phyloP scores from a whole-genome alignment of 129 eudicot species.

The Gnaphalium uliginosum region DNA sequence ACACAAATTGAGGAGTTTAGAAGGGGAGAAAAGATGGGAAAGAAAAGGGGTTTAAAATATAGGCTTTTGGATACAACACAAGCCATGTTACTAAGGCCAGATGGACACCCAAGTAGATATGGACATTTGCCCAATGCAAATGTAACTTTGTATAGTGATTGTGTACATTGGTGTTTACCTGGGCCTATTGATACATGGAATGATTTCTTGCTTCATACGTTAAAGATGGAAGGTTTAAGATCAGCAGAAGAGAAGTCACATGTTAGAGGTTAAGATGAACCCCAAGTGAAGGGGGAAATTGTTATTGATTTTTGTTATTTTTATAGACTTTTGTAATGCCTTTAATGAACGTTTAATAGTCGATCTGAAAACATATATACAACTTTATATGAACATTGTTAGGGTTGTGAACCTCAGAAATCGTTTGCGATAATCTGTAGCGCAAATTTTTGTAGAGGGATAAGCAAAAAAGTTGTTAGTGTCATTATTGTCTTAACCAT shows the following conservation, averaged over 20 bases:
- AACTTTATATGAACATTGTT: too few relatives aligned
- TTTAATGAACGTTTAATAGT: not conserved
- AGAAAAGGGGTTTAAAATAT: conserved; percentile 43
- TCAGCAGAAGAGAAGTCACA: conserved; percentile 43
- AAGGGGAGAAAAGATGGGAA: conserved; percentile 53
- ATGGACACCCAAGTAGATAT: conserved; percentile 91
- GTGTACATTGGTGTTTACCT: conserved; percentile 94
- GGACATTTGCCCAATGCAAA: conserved; percentile 81
- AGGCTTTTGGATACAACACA: conserved; percentile 69
- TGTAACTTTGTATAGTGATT: conserved; percentile 62
- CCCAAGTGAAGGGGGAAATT: conserved; percentile 6
- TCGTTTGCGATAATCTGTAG: too few relatives aligned
- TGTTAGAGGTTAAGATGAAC: conserved; percentile 23
- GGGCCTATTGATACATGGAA: conserved; percentile 94
- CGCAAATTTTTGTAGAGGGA: too few relatives aligned
- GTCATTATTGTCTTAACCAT: too few relatives aligned
- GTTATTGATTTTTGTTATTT: conserved; percentile 19
- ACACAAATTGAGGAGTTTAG: conserved; percentile 63
- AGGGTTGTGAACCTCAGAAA: too few relatives aligned
- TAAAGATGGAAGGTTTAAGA: conserved; percentile 65
- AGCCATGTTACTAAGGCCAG: conserved; percentile 78
- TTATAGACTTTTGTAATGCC: conserved; percentile 29
- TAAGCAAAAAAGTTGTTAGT: too few relatives aligned
- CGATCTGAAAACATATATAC: too few relatives aligned
- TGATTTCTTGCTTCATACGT: conserved; percentile 69